Conservation (phyloP, 495 filamentous ascomycete genomes). For the Lasiosphaeria ovina region DNA sequence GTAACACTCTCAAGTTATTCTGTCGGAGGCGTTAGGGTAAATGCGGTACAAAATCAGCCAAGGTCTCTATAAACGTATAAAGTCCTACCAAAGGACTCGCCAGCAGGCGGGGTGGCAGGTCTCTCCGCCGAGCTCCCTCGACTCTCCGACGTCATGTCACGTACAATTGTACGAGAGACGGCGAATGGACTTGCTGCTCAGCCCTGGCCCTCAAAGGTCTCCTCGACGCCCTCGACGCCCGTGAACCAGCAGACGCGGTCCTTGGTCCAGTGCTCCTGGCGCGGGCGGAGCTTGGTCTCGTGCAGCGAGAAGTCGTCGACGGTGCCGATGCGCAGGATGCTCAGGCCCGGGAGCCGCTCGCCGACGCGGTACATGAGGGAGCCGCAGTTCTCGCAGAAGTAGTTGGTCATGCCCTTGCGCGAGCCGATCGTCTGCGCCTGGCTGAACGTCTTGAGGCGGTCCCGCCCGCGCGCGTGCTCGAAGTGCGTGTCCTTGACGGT, state of each 20-base stretch:
- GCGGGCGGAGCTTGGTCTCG: slow-evolving; percentile 50
- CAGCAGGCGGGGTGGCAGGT: too few species aligned
- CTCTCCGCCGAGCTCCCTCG: too few species aligned
- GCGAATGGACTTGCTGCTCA: neutral
- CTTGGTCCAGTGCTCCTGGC: slow-evolving; percentile 44
- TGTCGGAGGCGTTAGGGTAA: too few species aligned
- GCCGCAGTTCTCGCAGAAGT: slow-evolving; percentile 54
- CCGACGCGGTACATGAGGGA: slow-evolving; percentile 52
- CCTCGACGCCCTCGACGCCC: slow-evolving; percentile 32
- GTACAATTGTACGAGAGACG: too few species aligned
- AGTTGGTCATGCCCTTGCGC: slow-evolving; percentile 52
- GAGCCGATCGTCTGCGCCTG: slow-evolving; percentile 41
- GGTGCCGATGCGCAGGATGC: slow-evolving; percentile 51
- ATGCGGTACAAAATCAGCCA: too few species aligned
- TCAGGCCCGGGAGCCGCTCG: slow-evolving; percentile 34
- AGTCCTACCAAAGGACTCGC: too few species aligned
- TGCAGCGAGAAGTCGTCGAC: slow-evolving; percentile 54
- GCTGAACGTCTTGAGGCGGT: slow-evolving; percentile 40
- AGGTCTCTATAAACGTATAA: too few species aligned
- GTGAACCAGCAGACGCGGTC: slow-evolving; percentile 44
- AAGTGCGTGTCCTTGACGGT: slow-evolving; percentile 42
- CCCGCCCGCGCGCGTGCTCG: slow-evolving; percentile 45
- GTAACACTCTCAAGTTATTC: too few species aligned
- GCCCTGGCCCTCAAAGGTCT: slow-evolving; percentile 20
- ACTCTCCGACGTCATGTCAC: too few species aligned